A percentile compares a stretch with the other conserved stretches of the same genome.
Evolutionary conservation across 805 yeast species (phyloP).

Genomic region (Saccharomycopsis fibuligera): DNA sequence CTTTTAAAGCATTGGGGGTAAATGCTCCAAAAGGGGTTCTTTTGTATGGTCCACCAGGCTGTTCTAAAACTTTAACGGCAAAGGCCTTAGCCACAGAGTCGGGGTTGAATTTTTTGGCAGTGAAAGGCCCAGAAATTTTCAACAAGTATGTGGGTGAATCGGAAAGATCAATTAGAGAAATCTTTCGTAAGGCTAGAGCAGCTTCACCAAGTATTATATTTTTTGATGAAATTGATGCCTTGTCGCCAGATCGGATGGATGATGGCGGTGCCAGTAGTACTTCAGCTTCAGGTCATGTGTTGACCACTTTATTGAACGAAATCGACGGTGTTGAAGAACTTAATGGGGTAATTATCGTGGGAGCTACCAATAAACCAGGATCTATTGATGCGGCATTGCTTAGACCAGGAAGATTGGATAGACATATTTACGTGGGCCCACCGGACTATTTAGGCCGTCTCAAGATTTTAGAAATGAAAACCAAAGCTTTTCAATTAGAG

Average conservation of each 20-base stretch:
- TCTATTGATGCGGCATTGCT: slow-evolving; percentile 87
- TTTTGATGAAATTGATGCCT: slow-evolving; percentile 95
- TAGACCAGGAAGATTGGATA: slow-evolving; percentile 93
- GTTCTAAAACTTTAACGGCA: slow-evolving; percentile 92
- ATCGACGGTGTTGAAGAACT: slow-evolving; percentile 96
- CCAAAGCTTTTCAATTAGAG: slow-evolving; percentile 54
- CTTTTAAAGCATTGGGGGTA: slow-evolving; percentile 74
- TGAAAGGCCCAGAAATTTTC: slow-evolving; percentile 94
- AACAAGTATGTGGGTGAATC: slow-evolving; percentile 96
- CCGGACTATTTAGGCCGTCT: slow-evolving; percentile 79
- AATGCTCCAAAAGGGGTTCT: slow-evolving; percentile 89
- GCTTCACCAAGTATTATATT: slow-evolving; percentile 93
- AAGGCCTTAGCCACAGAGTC: slow-evolving; percentile 95
- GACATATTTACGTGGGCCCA: slow-evolving; percentile 89
- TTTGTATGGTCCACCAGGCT: slow-evolving; percentile 97
- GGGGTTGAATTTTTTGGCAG: slow-evolving; percentile 88
- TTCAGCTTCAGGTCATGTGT: slow-evolving; percentile 73
- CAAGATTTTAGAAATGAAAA: slow-evolving; percentile 68
- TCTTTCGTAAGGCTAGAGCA: slow-evolving; percentile 88
- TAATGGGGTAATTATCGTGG: slow-evolving; percentile 88
- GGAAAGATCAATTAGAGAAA: slow-evolving; percentile 87
- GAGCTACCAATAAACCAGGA: slow-evolving; percentile 95
- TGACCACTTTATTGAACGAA: slow-evolving; percentile 87
- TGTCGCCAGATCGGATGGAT: slow-evolving; percentile 63
- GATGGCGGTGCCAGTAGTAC: slow-evolving; percentile 42